phyloP scores from a whole-genome alignment of 305 asterid genomes.

The Fraxinus nigra region DNA sequence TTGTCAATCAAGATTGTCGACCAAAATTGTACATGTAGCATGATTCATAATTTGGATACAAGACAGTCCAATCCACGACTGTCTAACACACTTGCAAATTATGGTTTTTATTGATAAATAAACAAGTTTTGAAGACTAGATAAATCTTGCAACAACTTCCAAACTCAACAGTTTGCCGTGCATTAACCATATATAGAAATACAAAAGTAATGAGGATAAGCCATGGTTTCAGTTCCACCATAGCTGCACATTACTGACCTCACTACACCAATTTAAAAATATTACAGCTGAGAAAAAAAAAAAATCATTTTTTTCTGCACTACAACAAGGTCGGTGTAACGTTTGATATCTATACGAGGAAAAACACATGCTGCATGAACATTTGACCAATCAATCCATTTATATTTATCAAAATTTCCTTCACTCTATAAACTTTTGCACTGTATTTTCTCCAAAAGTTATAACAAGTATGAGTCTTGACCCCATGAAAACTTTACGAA shows the following conservation, averaged over 20 bases:
- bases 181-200: background rate
- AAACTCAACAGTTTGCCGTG: no score
- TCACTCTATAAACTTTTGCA: no score
- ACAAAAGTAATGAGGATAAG: constrained; percentile 12
- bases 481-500: no score
- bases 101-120: no score
- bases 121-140: background rate
- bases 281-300: background rate
- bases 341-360: constrained; percentile 22
- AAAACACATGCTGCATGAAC: constrained; percentile 4
- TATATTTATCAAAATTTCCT: background rate
- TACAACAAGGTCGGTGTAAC: constrained; percentile 6
- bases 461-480: no score
- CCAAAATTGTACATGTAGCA: no score
- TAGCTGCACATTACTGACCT: constrained; percentile 33
- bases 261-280: constrained; percentile 23
- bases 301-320: background rate
- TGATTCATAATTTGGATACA: no score
- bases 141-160: background rate
- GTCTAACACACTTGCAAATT: no score
- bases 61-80: no score
- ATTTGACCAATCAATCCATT: constrained; percentile 17
- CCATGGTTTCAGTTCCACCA: constrained; percentile 18
- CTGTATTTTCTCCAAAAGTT: no score
- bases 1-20: no score